Base-by-base conservation (phyloP, 2,329 filamentous ascomycete genomes). In the Paecilomyces fulvus region DNA sequence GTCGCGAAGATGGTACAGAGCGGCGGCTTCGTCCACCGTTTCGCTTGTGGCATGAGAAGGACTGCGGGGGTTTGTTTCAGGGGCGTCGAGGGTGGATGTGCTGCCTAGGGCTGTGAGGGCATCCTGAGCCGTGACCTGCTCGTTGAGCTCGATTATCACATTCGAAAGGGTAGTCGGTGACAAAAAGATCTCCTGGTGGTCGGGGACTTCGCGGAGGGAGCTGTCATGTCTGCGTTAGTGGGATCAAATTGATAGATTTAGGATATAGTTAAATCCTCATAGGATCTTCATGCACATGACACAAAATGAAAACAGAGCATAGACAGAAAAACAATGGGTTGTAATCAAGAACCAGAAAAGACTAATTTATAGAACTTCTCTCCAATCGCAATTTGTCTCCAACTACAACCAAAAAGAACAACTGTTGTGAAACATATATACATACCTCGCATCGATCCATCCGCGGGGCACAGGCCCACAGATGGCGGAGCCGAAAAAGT, bases 161-260 rank as follows among this genome's bases (percentile, higher is more conserved):
- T 83, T 91, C 2, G 89, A 90, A 72, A 92, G 92, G 52, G 90
- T 91, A 60, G 88, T 81, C 61, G 83, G 81, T 70, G 95, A 90
- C 67, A 96, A 86, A 76, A 86, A 96, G 64, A 96, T 88, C 78
- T 96, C 92, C 77, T 97, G 92, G 72, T 95, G 89, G 59, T 73
- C 68, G 48, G 73, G 72, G 54, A 75, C 65, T 66, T 75, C 64
- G 58, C 70, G 70, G 52, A 73, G 62, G 54, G 63, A 60, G 57
- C 70, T 73, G 57, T 57, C 46, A 28, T 37, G 11, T 50, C 14
- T 20, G 12, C 30, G 30, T 49, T 5, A 12, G 21, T 17, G 17
- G 6, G 14, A 53, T 21, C 33, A 17, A 17, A 7, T 53, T 5
- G 30, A 5, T 14, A 28, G 12, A 28, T 30, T 11, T 20, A 11